Conservation (phyloP, 2,329 filamentous ascomycete species). For the Epichloe elymi region DNA sequence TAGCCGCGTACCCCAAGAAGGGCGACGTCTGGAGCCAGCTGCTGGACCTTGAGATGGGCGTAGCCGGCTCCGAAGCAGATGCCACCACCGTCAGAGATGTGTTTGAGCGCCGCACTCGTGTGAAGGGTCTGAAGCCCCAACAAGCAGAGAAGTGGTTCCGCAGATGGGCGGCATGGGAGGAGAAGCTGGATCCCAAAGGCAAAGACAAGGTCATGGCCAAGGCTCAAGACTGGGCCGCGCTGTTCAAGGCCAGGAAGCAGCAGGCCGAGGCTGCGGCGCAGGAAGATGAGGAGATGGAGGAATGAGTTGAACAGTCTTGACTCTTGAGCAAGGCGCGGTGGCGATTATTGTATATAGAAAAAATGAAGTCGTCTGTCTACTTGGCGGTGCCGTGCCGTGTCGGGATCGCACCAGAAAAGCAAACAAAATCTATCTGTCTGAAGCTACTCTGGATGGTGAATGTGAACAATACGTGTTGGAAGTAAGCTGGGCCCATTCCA, state of each 20-base stretch:
- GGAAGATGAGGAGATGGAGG: slow-evolving; percentile 19
- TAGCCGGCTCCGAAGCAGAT: slow-evolving; percentile 39
- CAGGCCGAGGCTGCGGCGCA: slow-evolving; percentile 22
- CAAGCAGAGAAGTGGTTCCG: slow-evolving; percentile 82
- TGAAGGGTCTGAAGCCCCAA: slow-evolving; percentile 63
- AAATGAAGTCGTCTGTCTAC: too few species aligned
- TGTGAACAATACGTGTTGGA: too few species aligned
- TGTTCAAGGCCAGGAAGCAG: slow-evolving; percentile 32
- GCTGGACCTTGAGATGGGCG: slow-evolving; percentile 66
- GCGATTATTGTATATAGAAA: too few species aligned
- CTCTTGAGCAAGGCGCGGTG: too few species aligned
- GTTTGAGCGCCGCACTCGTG: slow-evolving; percentile 65
- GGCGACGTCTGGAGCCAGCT: slow-evolving; percentile 89
- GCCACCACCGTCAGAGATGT: slow-evolving; percentile 52
- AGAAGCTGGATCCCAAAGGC: slow-evolving; percentile 52
- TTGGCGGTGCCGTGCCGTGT: too few species aligned
- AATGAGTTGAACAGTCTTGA: background rate
- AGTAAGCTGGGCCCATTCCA: too few species aligned
- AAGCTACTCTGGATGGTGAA: too few species aligned
- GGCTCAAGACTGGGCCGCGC: slow-evolving; percentile 56
- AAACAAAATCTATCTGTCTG: too few species aligned
- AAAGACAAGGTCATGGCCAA: slow-evolving; percentile 57
- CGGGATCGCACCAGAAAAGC: too few species aligned
- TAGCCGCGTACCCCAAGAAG: slow-evolving; percentile 76
- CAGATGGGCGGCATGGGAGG: slow-evolving; percentile 84